Conservation (phyloP, 140 eudicot species). For the Ambrosia hybrid region DNA sequence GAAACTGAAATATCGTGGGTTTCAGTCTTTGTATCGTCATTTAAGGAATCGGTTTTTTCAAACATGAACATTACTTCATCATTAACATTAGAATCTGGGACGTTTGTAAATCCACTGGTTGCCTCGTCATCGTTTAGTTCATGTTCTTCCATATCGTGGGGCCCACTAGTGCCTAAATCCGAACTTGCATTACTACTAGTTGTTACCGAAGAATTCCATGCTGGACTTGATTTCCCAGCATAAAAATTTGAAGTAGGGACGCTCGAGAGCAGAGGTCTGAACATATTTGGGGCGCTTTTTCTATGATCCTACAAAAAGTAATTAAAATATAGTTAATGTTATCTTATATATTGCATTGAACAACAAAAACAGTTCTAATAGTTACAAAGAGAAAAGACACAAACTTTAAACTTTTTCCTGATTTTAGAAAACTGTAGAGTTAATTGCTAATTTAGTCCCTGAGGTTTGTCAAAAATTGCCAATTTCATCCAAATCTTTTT, state of each 20-base stretch:
- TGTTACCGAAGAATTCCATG: slow-evolving; percentile 74
- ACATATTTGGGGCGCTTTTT: slow-evolving; percentile 80
- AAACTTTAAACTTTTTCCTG: no score
- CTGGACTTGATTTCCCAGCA: slow-evolving; percentile 58
- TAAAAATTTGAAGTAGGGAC: slow-evolving; percentile 85
- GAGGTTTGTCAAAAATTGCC: no score
- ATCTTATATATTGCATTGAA: neutral
- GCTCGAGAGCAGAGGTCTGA: slow-evolving; percentile 94
- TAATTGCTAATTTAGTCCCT: no score
- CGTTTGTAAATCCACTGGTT: slow-evolving; percentile 49
- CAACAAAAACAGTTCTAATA: neutral
- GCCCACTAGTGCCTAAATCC: slow-evolving; percentile 56
- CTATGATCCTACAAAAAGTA: slow-evolving; percentile 61
- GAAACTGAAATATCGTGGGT: slow-evolving; percentile 29
- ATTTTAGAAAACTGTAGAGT: no score
- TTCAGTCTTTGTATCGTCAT: slow-evolving; percentile 37
- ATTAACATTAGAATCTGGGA: slow-evolving; percentile 25
- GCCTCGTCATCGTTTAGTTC: slow-evolving; percentile 63
- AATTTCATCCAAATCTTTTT: no score
- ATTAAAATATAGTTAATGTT: neutral
- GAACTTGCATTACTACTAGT: slow-evolving; percentile 92
- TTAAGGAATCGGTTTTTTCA: slow-evolving; percentile 45
- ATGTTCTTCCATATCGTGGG: slow-evolving; percentile 64
- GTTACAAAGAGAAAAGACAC: no score
- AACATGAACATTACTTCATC: slow-evolving; percentile 55